phyloP scores from a whole-genome alignment of 2,329 filamentous ascomycete species.

The Thermoascus crustaceus region DNA sequence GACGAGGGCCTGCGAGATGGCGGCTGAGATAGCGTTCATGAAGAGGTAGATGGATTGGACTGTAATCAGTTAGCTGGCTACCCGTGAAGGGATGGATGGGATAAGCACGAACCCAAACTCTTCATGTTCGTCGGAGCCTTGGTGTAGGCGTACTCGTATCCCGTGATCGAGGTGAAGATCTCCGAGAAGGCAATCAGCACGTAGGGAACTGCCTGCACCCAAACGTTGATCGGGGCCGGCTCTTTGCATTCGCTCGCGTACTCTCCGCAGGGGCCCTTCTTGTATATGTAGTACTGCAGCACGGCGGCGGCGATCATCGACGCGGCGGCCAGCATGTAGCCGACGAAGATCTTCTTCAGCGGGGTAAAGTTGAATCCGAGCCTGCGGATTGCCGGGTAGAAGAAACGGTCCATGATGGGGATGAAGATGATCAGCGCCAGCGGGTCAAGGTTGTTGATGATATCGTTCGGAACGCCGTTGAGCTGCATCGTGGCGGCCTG shows the following conservation, averaged over 20 bases:
- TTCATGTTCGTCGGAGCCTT: slow-evolving; percentile 65
- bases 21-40: slow-evolving; percentile 59
- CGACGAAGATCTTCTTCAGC: slow-evolving; percentile 65
- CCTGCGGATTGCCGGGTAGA: slow-evolving; percentile 62
- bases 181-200: slow-evolving; percentile 45
- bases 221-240: slow-evolving; percentile 41
- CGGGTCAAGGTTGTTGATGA: slow-evolving; percentile 68
- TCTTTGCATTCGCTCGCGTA: slow-evolving; percentile 42
- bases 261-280: slow-evolving; percentile 44
- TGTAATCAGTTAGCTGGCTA: neutral
- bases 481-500: slow-evolving; percentile 56
- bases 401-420: slow-evolving; percentile 56
- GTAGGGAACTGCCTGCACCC: slow-evolving; percentile 39
- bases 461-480: slow-evolving; percentile 66
- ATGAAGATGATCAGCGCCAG: slow-evolving; percentile 69
- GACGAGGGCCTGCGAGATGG: slow-evolving; percentile 60
- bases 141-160: slow-evolving; percentile 65
- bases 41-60: slow-evolving; percentile 60
- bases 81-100: neutral
- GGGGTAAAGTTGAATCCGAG: slow-evolving; percentile 60
- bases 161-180: slow-evolving; percentile 57
- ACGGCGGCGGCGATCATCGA: slow-evolving; percentile 55
- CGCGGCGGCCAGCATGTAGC: slow-evolving; percentile 57
- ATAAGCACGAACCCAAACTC: slow-evolving; percentile 39
- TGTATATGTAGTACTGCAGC: slow-evolving; percentile 50